A percentile compares a stretch with the other conserved stretches of the same genome.
phyloP scores from a whole-genome alignment of 192 early-diverging fungal species.

The Geosiphon pyriformis region DNA sequence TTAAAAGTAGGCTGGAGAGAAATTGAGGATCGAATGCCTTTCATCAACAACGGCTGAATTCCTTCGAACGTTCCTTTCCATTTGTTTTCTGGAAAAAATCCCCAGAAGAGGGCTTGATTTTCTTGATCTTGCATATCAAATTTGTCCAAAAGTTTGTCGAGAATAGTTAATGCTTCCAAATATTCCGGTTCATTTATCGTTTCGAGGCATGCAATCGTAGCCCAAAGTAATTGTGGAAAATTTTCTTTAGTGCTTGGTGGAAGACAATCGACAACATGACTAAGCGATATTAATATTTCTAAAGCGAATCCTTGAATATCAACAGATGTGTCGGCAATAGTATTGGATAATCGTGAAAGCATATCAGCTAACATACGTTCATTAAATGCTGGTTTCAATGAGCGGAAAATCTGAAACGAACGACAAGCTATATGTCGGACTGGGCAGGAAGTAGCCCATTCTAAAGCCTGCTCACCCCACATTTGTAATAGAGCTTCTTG shows the following conservation, averaged over 20 bases:
- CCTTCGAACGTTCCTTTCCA: conserved; percentile 74
- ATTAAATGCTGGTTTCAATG: conserved; percentile 63
- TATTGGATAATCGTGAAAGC: conserved; percentile 67
- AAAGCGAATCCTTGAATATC: conserved; percentile 79
- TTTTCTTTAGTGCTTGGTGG: conserved; percentile 47
- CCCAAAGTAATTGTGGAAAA: conserved; percentile 83
- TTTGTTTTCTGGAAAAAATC: conserved; percentile 57
- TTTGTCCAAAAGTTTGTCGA: conserved; percentile 57
- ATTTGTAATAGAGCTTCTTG: conserved; percentile 50
- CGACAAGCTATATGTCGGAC: conserved; percentile 83
- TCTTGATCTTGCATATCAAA: conserved; percentile 47
- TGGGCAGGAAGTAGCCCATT: conserved; percentile 78
- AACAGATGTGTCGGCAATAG: conserved; percentile 65
- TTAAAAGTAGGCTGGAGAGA: conserved; percentile 51
- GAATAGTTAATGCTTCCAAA: conserved; percentile 58
- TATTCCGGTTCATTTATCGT: conserved; percentile 76
- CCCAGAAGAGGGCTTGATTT: conserved; percentile 44
- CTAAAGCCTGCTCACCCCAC: conserved; percentile 77
- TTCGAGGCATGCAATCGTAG: conserved; percentile 62
- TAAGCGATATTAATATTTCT: conserved; percentile 69
- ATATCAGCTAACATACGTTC: conserved; percentile 73
- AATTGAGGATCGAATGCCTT: conserved; percentile 57
- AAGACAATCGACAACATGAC: conserved; percentile 55
- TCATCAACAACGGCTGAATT: conserved; percentile 65
- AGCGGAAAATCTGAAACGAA: conserved; percentile 78